Base-by-base conservation (phyloP, 257 asterid genomes). In the Perilla frutescens region DNA sequence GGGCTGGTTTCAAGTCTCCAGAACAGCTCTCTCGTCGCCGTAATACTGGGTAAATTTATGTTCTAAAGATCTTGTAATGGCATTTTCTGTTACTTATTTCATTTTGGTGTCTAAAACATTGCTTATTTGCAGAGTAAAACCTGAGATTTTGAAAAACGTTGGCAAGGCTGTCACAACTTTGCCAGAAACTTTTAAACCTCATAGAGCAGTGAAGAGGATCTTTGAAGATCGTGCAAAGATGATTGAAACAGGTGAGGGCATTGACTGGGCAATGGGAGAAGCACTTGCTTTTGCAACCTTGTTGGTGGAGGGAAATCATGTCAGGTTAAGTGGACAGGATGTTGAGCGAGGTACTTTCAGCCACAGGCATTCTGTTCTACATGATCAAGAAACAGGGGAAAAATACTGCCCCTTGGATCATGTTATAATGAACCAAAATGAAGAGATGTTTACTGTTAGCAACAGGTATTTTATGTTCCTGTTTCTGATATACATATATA, bases 301-400 rank as follows among this genome's bases (percentile, higher is more conserved):
- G 81, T 90, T 94, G 76, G 91, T 90, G 20, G 99, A 94, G 83
- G 99, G 99, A 64, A 94, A 94, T 83, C 99, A 94, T 76, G 97
- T 94, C 72, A 89, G 99, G 81, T 85, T 94, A 86, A 94, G 99
- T 74, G 99, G 99, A 70, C 99, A 94, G 84, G 99, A 94, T 81
- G 99, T 94, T 68, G 97, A 94, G 89, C 84, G 99, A 78, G 99
- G 99, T 68, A 94, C 97, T 79, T 94, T 94, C 82, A 94, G 99
- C 88, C 99, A 94, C 80, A 89, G 99, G 44, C 99, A 94, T 83
- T 62, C 97, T 53, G 95, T 94, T 72, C 14, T 94, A 75, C 99
- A 91, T 79, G 98, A 93, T 79, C 98, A 93, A 77, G 97, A 93
- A 82, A 85, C 97, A 13, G 98, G 96, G 76, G 92, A 81, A 55